Evolutionary conservation across 129 eudicot genomes (phyloP).

Genomic region (Artemisia tridentata): DNA sequence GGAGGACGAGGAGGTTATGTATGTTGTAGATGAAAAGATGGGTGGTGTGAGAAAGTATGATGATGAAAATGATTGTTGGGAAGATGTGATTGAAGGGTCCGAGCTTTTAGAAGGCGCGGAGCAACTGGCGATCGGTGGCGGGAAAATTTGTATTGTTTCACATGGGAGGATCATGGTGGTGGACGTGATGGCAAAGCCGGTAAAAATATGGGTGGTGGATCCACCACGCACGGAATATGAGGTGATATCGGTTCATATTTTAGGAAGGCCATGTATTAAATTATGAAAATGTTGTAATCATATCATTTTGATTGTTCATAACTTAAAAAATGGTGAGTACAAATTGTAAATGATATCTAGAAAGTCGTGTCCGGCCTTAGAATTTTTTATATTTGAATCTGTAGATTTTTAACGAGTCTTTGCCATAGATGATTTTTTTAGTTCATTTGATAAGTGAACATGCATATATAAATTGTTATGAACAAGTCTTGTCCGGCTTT

Average conservation of each 20-base stretch:
- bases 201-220: constrained; percentile 41
- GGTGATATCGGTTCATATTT: constrained; percentile 56
- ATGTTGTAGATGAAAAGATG: constrained; percentile 52
- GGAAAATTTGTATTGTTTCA: constrained; percentile 51
- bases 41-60: constrained; percentile 54
- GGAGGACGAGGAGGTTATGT: constrained; percentile 38
- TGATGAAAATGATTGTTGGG: constrained; percentile 49
- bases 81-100: constrained; percentile 37
- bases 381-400: constrained; percentile 14
- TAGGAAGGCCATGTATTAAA: constrained; percentile 45
- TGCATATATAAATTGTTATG: neutral
- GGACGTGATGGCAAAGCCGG: constrained; percentile 47
- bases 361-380: constrained; percentile 27
- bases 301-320: no score
- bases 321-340: no score
- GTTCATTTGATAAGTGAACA: neutral
- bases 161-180: constrained; percentile 46
- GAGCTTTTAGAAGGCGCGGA: constrained; percentile 52
- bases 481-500: constrained; percentile 22
- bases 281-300: constrained; percentile 10
- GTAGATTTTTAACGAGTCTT: neutral
- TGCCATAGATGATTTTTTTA: neutral
- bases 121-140: constrained; percentile 51
- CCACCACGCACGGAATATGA: constrained; percentile 50
- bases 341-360: neutral